phyloP scores from a whole-genome alignment of 2,329 filamentous ascomycete genomes.

The Aureobasidium uvarum region DNA sequence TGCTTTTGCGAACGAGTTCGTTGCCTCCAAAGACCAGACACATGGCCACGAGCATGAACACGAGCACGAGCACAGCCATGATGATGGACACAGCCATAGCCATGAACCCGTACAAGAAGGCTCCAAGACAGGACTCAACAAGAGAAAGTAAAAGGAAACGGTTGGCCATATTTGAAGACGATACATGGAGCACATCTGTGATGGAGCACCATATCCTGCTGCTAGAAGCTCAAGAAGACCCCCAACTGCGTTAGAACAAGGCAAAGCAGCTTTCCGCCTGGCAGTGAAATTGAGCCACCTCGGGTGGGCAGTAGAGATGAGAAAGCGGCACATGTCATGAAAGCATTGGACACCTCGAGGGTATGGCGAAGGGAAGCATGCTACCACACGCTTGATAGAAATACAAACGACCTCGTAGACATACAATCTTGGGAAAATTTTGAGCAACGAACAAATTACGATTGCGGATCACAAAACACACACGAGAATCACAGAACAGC shows the following conservation, averaged over 20 bases:
- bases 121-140: slow-evolving; percentile 12
- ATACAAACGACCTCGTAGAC: background rate
- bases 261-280: background rate
- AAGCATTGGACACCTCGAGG: background rate
- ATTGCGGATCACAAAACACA: no score
- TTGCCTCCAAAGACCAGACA: slow-evolving; percentile 34
- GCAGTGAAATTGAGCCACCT: background rate
- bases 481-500: background rate
- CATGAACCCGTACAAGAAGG: slow-evolving; percentile 12
- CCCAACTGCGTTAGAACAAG: background rate
- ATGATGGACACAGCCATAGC: slow-evolving; percentile 19
- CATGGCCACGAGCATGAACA: slow-evolving; percentile 34
- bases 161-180: background rate
- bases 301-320: no score
- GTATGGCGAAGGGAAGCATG: background rate
- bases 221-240: background rate
- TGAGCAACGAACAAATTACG: background rate
- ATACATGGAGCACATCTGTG: background rate
- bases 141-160: background rate
- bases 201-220: background rate
- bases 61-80: slow-evolving; percentile 31
- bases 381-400: background rate
- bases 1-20: slow-evolving; percentile 69
- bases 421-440: background rate
- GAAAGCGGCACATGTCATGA: background rate